phyloP scores from a whole-genome alignment of 768 basidiomycete species.

The Leccinum incarnatum region DNA sequence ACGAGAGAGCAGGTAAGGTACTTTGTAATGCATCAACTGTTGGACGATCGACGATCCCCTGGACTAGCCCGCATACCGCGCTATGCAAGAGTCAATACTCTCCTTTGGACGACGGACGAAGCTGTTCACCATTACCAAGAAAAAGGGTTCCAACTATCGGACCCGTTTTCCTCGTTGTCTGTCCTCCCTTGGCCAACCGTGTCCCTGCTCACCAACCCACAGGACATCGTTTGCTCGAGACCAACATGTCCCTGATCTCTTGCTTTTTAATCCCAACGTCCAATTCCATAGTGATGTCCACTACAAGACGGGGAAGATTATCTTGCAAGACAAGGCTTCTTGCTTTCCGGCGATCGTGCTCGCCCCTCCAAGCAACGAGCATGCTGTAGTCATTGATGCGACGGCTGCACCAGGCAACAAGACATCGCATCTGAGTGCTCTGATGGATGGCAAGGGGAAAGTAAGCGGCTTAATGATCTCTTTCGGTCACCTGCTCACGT shows the following conservation, averaged over 20 bases:
- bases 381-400: slow-evolving; percentile 77
- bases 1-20: slow-evolving; percentile 60
- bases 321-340: slow-evolving; percentile 96
- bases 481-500: not conserved
- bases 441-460: slow-evolving; percentile 81
- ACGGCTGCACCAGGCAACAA: slow-evolving; percentile 99
- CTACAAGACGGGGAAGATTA: slow-evolving; percentile 77
- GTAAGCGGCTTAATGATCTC: slow-evolving; percentile 36
- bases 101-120: slow-evolving; percentile 61
- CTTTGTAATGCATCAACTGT: not conserved
- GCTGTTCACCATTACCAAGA: slow-evolving; percentile 56
- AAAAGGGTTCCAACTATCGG: slow-evolving; percentile 52
- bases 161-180: slow-evolving; percentile 55
- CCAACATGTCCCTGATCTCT: slow-evolving; percentile 76
- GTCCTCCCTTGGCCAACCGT: slow-evolving; percentile 1
- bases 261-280: slow-evolving; percentile 67
- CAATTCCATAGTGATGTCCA: slow-evolving; percentile 69
- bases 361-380: slow-evolving; percentile 55
- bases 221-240: slow-evolving; percentile 72
- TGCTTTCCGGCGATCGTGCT: slow-evolving; percentile 93
- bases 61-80: slow-evolving; percentile 67
- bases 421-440: slow-evolving; percentile 87
- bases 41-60: slow-evolving; percentile 1
- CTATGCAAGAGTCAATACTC: slow-evolving; percentile 82
- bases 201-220: slow-evolving; percentile 6